Evolutionary conservation across 208 protist genomes (phyloP), one percentile per base, ranked within the genome.

Genomic region (Giardia duodenalis): DNA sequence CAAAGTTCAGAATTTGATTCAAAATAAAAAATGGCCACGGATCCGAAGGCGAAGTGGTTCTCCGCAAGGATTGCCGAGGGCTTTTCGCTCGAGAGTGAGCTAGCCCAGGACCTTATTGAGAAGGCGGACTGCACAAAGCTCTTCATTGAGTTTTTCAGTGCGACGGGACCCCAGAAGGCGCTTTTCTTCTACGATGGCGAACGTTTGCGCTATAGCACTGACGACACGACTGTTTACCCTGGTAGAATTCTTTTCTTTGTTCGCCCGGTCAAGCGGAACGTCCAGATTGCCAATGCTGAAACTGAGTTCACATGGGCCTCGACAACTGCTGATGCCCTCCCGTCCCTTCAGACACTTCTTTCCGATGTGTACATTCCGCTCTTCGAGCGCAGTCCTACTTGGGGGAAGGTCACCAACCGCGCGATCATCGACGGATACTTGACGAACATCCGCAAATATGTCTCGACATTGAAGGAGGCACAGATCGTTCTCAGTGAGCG

Each of bases 131-230:
- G 42, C 42, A 45, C 42, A 19, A 89, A 89, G 4, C 19, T 44
- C 22, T 89, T 89, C 22, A 19, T 44, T 4, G 42, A 44, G 3
- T 46, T 89, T 45, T 89, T 89, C 86, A 89, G 22, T 46, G 4
- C 86, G 42, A 44, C 86, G 4, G 86, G 86, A 19, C 4, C 4
- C 4, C 42, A 10, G 4, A 89, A 46, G 42, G 86, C 44, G 4
- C 86, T 89, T 89, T 89, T 89, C 22, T 89, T 89, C 42, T 46
- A 46, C 4, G 86, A 89, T 45, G 86, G 86, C 10, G 86, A 89
- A 19, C 4, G 44, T 19, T 46, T 89, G 44, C 4, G 22, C 4
- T 89, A 89, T 45, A 89, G 19, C 4, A 46, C 86, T 19, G 86
- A 89, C 42, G 22, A 10, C 4, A 45, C 4, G 4, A 19, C 4